Percentiles rank a stretch among this genome's conserved stretches.
Evolutionary conservation across 2,329 filamentous ascomycete species (phyloP).

Genomic region (Lasiodiplodia hormozganensis): DNA sequence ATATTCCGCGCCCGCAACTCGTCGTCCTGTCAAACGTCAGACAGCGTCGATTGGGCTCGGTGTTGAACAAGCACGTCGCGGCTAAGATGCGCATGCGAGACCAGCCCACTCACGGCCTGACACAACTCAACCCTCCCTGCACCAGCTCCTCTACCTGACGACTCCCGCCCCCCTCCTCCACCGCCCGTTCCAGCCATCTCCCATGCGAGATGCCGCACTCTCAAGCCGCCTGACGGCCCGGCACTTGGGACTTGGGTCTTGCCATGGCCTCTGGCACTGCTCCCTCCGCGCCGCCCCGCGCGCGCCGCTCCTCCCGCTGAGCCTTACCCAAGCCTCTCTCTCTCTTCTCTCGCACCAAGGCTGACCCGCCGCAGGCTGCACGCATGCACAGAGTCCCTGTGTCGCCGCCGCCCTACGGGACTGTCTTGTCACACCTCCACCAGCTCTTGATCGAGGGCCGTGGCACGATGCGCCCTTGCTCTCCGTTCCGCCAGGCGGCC

Average conservation of each 20-base stretch:
- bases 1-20: conserved; percentile 13
- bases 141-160: not conserved
- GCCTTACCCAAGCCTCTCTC: not conserved
- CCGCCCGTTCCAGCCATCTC: conserved; percentile 15
- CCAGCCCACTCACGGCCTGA: conserved; percentile 26
- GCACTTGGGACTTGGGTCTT: conserved; percentile 8
- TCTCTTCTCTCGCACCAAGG: not conserved
- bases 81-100: conserved; percentile 19
- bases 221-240: conserved; percentile 5
- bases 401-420: conserved; percentile 3
- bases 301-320: conserved; percentile 24
- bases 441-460: conserved; percentile 10
- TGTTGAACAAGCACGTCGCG: not conserved
- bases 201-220: conserved; percentile 21
- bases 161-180: conserved; percentile 5
- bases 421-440: conserved; percentile 8
- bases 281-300: conserved; percentile 23
- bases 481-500: not conserved
- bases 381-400: not conserved
- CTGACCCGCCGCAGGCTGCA: conserved; percentile 7
- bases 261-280: conserved; percentile 1
- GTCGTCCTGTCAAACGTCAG: conserved; percentile 18
- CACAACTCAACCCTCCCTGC: conserved; percentile 20
- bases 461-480: conserved; percentile 23
- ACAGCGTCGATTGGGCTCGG: conserved; percentile 19